Base-by-base conservation (phyloP, 2,329 filamentous ascomycete genomes). In the Didymella glomerata region DNA sequence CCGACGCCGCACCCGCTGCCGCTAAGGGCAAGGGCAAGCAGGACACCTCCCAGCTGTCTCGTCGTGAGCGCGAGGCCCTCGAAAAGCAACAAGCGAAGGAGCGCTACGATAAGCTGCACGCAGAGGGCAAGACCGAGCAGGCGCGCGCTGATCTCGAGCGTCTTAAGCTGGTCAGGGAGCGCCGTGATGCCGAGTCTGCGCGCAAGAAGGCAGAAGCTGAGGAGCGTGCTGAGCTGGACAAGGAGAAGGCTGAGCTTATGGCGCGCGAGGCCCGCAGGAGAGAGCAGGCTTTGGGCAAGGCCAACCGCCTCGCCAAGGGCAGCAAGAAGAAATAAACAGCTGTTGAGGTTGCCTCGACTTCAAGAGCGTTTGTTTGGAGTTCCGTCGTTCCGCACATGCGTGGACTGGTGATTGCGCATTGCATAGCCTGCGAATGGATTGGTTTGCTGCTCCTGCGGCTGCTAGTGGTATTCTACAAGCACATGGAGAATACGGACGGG, bases 101-200 rank as follows among this genome's bases (percentile, higher is more conserved):
- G 82, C 86, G 88, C 67, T 97, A 97, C 75, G 86, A 92, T 83
- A 96, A 96, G 80, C 78, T 97, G 70, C 94, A 97, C 73, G 91
- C 93, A 57, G 90, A 93, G 74, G 94, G 94, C 72, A 98, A 98
- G 87, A 98, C 95, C 44, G 95, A 99, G 61, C 91, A 97, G 83
- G 93, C 94, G 47, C 90, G 92, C 76, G 89, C 91, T 5, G 95
- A 99, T 79, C 75, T 98, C 68, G 94, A 92, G 59, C 86, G 95
- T 55, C 80, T 99, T 72, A 88, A 83, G 77, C 76, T 94, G 60
- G 92, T 99, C 67, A 87, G 89, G 47, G 92, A 97, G 84, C 90
- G 92, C 81, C 87, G 95, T 64, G 93, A 91, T 71, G 89, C 89
- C 20, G 94, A 96, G 72, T 87, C 91, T 52, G 90, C 88, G 28